Evolutionary conservation across 2,329 filamentous ascomycete genomes (phyloP).

Genomic region (Fusarium kyushuense): DNA sequence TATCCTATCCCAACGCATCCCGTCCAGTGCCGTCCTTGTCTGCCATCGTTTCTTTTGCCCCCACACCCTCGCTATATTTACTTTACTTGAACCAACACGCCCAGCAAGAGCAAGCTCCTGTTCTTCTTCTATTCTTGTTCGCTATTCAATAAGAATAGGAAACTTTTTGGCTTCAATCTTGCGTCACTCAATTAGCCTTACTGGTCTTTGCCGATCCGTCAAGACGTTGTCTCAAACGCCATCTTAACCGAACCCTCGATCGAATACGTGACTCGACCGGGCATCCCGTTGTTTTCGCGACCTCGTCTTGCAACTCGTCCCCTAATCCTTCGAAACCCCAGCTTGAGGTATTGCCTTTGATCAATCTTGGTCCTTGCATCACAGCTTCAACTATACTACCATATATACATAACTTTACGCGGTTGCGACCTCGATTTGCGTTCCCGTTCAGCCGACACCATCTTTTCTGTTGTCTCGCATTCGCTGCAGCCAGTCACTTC

Average conservation of each 20-base stretch:
- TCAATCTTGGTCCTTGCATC: not conserved
- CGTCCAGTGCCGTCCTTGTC: not conserved
- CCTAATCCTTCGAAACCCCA: not conserved
- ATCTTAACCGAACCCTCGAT: not conserved
- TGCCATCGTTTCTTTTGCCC: constrained; percentile 13
- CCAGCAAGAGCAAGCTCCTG: not conserved
- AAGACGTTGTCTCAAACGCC: constrained; percentile 2
- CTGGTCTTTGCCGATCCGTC: constrained; percentile 6
- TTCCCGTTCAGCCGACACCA: constrained; percentile 4
- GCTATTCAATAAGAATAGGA: constrained; percentile 9
- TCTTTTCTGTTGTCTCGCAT: constrained; percentile 2
- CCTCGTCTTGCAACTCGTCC: constrained; percentile 10
- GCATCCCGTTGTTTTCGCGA: constrained; percentile 16
- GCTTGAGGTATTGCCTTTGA: constrained; percentile 3
- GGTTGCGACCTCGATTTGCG: constrained; percentile 8
- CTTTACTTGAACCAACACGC: constrained; percentile 7
- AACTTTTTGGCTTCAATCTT: constrained; percentile 14
- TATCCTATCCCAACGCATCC: constrained; percentile 1
- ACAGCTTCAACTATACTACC: constrained; percentile 1
- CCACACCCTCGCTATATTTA: constrained; percentile 14
- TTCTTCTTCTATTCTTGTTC: constrained; percentile 14
- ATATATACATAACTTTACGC: constrained; percentile 8
- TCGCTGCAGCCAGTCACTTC: constrained; percentile 1
- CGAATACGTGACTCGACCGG: constrained; percentile 12
- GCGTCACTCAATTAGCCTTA: constrained; percentile 8